These are phyloP conservation scores for Posidonia oceanica DNA, from an alignment of 116 monocot species.

Conservation along the genomic window DNA sequence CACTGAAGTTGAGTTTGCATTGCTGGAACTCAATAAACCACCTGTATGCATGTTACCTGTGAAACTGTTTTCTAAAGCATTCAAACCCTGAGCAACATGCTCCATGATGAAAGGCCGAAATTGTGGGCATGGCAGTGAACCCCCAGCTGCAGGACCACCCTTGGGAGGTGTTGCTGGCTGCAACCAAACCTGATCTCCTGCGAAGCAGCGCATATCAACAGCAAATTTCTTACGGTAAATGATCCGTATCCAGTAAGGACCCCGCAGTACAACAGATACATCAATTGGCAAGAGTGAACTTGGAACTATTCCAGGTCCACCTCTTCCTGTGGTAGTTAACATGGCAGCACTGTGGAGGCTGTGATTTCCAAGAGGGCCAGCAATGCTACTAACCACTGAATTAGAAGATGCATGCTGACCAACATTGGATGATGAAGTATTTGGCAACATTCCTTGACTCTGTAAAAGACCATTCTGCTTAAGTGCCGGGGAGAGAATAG, in stretches of 20 bases:
- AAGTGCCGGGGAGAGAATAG: constrained; percentile 34
- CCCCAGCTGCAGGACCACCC: constrained; percentile 72
- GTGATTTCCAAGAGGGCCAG: constrained; percentile 36
- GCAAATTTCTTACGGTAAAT: constrained; percentile 97
- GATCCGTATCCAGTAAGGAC: constrained; percentile 97
- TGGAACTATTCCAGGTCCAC: constrained; percentile 89
- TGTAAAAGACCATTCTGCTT: constrained; percentile 40
- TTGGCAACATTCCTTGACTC: constrained; percentile 40
- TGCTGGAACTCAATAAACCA: constrained; percentile 24
- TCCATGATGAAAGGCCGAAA: constrained; percentile 99
- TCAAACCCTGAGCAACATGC: constrained; percentile 97
- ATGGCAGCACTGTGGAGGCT: constrained; percentile 52
- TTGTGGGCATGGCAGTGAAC: constrained; percentile 95
- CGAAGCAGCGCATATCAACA: constrained; percentile 98
- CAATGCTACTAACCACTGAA: constrained; percentile 15
- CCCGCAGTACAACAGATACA: constrained; percentile 88
- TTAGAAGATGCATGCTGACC: constrained; percentile 34
- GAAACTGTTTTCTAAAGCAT: constrained; percentile 75
- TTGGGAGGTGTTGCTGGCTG: constrained; percentile 99
- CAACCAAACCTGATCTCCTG: constrained; percentile 99
- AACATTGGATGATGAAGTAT: constrained; percentile 33
- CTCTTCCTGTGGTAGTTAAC: constrained; percentile 76
- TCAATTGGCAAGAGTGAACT: constrained; percentile 94
- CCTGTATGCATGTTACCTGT: constrained; percentile 33
- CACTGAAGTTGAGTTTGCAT: constrained; percentile 14